Evolutionary conservation across 2,329 filamentous ascomycete species (phyloP), one percentile per base, ranked within the genome.

Genomic region (Phyllosticta citribraziliensis): DNA sequence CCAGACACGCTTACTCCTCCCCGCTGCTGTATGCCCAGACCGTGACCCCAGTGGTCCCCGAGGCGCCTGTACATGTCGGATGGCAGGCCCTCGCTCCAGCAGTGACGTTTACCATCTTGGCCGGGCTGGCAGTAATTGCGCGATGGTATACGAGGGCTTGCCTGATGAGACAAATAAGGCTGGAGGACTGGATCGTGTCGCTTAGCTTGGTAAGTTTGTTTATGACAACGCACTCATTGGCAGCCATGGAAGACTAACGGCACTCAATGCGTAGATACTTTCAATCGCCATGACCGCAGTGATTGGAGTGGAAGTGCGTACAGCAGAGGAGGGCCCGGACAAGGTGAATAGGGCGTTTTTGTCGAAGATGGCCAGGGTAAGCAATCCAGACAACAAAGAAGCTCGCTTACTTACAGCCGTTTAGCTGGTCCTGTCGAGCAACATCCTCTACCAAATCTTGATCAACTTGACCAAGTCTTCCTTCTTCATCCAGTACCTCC

Each of bases 401-500:
- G 30, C 53, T 47, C 12, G 11, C 30, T 2, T 12, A 25, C 17
- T 10, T 5, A 19, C 40, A 6, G 51, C 6, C 2, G 4, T 50
- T 35, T 25, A 73, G 71, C 66, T 73, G 56, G 62, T 72, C 19
- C 69, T 71, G 57, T 65, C 67, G 9, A 67, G 70, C 51, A 69
- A 67, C 17, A 64, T 71, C 25, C 56, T 72, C 59, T 74, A 71
- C 62, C 69, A 71, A n/a, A 60, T 69, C 27, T 62, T 67, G 8
- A 67, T 69, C 56, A 72, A 73, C 62, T 59, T 72, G 2, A 65
- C 70, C 58, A 74, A 73, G 63, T 60, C 66, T 1, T 70, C 71
- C 2, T 72, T 74, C 56, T 55, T 69, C 22, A 60, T 69, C 20
- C 69, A 73, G 59, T 74, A 73, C 62, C 52, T 69, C 1, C 66